Evolutionary conservation across 2,329 filamentous ascomycete species (phyloP), one percentile per base, ranked within the genome.

Genomic region (Aureobasidium zeae): DNA sequence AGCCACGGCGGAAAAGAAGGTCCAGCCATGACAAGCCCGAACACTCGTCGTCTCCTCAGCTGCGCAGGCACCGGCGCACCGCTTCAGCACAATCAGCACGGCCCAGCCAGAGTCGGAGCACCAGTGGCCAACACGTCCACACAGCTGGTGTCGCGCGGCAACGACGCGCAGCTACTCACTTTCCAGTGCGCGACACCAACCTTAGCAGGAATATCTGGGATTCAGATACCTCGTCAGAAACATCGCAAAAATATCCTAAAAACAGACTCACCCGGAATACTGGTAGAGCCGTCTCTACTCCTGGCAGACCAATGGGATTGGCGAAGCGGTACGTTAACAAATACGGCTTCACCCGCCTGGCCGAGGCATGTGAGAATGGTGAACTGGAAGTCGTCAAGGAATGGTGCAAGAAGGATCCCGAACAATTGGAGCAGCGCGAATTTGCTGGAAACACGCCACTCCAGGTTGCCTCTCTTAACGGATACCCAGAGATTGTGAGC

Each of bases 401-500:
- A 53, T 77, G 84, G 50, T 73, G 87, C 22, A 70, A 74, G 7
- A 85, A 93, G 58, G 77, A 87, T 15, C 87, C 86, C 0, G 85
- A 93, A 49, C 87, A 96, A 61, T 64, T 96, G 43, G 85, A 98
- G 53, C 76, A 88, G 46, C 79, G 85, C 17, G 91, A 98, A 58
- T 93, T 94, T 59, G 91, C 91, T 11, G 86, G 86, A n/a, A 96
- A 96, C 56, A 93, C 89, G 1, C 91, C 91, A 17, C 70, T 98
- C 24, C 91, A 98, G 62, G 91, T 94, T 52, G 89, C 91, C 24
- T 80, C 88, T 22, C 72, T 98, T 46, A 83, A 91, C 57, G 91
- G 91, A 5, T 84, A 81, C 60, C 80, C 81, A 22, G 77, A 91
- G 44, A 88, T 96, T 45, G 91, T 96, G 28, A 80, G 84, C 58